phyloP scores from a whole-genome alignment of 2,329 filamentous ascomycete genomes.

The Dactylellina haptotyla region DNA sequence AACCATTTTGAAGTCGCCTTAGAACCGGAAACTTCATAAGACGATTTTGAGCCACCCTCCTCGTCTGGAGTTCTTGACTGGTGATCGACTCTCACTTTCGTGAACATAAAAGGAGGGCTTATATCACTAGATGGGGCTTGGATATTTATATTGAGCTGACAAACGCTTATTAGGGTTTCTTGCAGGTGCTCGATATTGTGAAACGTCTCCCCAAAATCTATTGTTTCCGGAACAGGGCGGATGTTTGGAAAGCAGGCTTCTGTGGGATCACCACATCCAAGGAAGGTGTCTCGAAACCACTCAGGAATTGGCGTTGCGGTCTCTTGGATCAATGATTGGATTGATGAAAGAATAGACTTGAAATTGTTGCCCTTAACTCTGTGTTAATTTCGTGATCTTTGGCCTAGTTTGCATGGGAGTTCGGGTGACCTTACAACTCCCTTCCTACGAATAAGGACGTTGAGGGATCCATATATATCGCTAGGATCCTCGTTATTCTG shows the following conservation, averaged over 20 bases:
- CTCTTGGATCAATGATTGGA: slow-evolving; percentile 78
- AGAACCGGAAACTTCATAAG: slow-evolving; percentile 21
- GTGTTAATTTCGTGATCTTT: slow-evolving; percentile 11
- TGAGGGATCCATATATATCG: slow-evolving; percentile 84
- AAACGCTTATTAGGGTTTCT: slow-evolving; percentile 88
- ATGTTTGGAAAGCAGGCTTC: slow-evolving; percentile 87
- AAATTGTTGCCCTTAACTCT: slow-evolving; percentile 85
- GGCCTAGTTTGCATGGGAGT: not conserved
- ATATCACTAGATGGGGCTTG: slow-evolving; percentile 22
- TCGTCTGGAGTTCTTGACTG: not conserved
- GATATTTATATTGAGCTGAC: slow-evolving; percentile 59
- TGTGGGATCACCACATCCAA: slow-evolving; percentile 94
- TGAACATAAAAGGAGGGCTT: slow-evolving; percentile 70
- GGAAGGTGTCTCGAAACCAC: slow-evolving; percentile 95
- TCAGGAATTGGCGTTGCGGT: slow-evolving; percentile 85
- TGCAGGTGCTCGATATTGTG: slow-evolving; percentile 93
- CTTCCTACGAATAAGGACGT: slow-evolving; percentile 82
- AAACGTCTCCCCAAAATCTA: slow-evolving; percentile 95
- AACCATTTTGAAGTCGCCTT: not conserved
- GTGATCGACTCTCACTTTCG: not conserved
- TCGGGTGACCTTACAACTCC: slow-evolving; percentile 66
- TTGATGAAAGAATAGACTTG: slow-evolving; percentile 89
- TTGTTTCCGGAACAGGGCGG: slow-evolving; percentile 76
- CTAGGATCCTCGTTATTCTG: slow-evolving; percentile 73
- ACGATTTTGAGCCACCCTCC: not conserved